A percentile compares a stretch with the other conserved stretches of the same genome.
Evolutionary conservation across 305 asterid genomes (phyloP).

Genomic region (Solanum aculeatissimum): DNA sequence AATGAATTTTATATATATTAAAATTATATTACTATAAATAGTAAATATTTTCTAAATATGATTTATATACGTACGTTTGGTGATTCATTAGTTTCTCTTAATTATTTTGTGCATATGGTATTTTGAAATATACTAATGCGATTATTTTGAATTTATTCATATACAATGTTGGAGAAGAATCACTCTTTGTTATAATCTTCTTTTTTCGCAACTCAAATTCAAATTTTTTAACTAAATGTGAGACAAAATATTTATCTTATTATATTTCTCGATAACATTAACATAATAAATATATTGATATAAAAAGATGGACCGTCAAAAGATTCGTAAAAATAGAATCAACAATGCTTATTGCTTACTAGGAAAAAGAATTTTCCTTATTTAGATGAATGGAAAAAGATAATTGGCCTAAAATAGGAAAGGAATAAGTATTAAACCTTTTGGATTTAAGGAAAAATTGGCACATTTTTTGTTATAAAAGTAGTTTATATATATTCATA

Average conservation of each 20-base stretch:
- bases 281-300: neutral
- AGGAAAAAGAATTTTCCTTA: no score
- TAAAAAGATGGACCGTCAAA: no score
- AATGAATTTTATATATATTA: no score
- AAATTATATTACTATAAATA: no score
- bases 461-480: no score
- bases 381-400: neutral
- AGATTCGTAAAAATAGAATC: no score
- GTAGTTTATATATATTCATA: no score
- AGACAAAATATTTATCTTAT: neutral
- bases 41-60: no score
- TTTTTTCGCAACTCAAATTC: no score
- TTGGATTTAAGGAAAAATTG: no score
- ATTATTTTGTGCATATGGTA: neutral
- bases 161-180: neutral
- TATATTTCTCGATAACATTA: neutral
- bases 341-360: no score
- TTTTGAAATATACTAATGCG: neutral
- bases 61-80: no score
- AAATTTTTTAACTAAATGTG: neutral
- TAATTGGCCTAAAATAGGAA: neutral
- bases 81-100: fast-evolving
- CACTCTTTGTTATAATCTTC: neutral
- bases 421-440: neutral
- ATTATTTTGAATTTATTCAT: neutral